Evolutionary conservation across 257 asterid species (phyloP).

Genomic region (Solanum chilense): DNA sequence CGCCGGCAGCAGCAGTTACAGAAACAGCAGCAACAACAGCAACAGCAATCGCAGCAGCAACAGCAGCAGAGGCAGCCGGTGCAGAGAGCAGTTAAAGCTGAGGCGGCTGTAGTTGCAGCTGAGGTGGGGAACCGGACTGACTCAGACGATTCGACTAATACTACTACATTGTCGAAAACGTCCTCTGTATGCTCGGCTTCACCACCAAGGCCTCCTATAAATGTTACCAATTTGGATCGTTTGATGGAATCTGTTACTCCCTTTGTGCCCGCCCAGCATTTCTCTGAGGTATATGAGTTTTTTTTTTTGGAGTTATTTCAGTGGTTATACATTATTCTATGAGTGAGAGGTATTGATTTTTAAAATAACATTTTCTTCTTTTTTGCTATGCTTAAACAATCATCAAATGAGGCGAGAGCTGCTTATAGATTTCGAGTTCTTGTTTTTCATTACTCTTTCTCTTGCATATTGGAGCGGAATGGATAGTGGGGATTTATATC

Average conservation of each 20-base stretch:
- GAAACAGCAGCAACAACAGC: slow-evolving; percentile 26
- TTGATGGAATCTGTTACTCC: slow-evolving; percentile 62
- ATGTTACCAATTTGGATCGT: slow-evolving; percentile 58
- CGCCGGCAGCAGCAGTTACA: slow-evolving; percentile 39
- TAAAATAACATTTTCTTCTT: background rate
- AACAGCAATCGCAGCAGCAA: background rate
- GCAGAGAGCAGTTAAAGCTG: slow-evolving; percentile 23
- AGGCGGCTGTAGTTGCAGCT: slow-evolving; percentile 4
- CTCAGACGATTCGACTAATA: slow-evolving; percentile 18
- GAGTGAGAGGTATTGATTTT: background rate
- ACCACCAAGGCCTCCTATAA: slow-evolving; percentile 8
- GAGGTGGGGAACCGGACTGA: slow-evolving; percentile 15
- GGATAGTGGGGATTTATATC: background rate
- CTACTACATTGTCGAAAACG: slow-evolving; percentile 38
- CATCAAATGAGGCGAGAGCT: background rate
- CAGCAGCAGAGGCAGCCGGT: slow-evolving; percentile 20
- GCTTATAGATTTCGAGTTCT: background rate
- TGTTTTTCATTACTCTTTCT: background rate
- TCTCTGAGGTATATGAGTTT: slow-evolving; percentile 38
- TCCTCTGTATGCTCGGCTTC: slow-evolving; percentile 18
- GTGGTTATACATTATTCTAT: background rate
- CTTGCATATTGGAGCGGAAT: background rate
- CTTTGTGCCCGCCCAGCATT: slow-evolving; percentile 24
- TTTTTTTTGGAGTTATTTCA: background rate
- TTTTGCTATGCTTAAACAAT: background rate